Base-by-base conservation (phyloP, 495 filamentous ascomycete genomes). In the Astrothelium macrocarpum region DNA sequence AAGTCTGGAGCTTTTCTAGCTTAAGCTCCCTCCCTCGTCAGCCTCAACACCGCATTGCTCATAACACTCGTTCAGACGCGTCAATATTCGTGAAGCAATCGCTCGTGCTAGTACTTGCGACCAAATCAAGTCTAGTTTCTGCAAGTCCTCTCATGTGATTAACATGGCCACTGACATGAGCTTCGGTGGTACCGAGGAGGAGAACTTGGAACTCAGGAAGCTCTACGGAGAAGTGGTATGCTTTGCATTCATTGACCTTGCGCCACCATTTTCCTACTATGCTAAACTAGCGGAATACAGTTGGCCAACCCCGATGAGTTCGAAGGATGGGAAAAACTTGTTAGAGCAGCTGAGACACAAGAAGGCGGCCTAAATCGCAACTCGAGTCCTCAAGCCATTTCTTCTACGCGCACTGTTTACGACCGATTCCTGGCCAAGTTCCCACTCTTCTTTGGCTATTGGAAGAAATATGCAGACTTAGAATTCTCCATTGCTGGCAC, bases 401-500 rank as follows among this genome's bases (percentile, higher is more conserved):
- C 89, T 26, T 85, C 90, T 11, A 86, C 88, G 32, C 85, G 94
- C 69, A 83, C 88, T 68, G 82, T 87, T 60, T 97, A 95, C 74
- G 95, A 99, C 73, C 84, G 88, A 10, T 93, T 99, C 71, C 85
- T 99, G 10, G 87, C 90, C 61, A 96, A 95, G 72, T 99, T 97
- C 70, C 94, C 94, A 1, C 81, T 97, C 28, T 83, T 97, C 1
- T 99, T 97, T 72, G 94, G 92, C 46, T 99, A 97, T 76, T 99
- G 94, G 94, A 97, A 97, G 79, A 97, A 96, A 75, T 98, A 99
- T 85, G 94, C 94, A 68, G 94, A 97, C 72, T 77, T 96, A 28
- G 94, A 99, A 71, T 99, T 99, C 76, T 89, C 89, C 18, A 96
- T 97, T 67, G 90, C 90, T 4, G 94, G 94, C 29, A 96, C 95